Percentiles rank a stretch among this genome's conserved stretches.
Evolutionary conservation across 495 filamentous ascomycete species (phyloP).

Genomic region (Aspergillus cristatus): DNA sequence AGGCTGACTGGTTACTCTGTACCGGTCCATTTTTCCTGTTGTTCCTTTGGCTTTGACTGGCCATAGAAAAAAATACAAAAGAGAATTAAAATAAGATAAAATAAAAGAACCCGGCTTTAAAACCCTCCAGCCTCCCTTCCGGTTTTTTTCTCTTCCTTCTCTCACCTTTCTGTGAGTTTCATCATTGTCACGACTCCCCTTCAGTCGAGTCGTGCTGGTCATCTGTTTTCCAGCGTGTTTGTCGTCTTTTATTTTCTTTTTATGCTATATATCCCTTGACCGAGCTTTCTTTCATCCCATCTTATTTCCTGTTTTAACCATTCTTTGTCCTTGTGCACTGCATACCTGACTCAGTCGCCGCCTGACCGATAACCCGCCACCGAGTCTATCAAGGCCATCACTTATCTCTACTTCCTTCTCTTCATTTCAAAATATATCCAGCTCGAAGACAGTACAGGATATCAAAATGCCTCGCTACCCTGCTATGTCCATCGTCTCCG

Average conservation of each 20-base stretch:
- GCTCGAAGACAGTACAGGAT: not conserved
- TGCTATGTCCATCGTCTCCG: constrained; percentile 8
- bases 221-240: too few species aligned
- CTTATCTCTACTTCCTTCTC: not conserved
- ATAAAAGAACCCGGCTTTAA: too few species aligned
- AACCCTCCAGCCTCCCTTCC: not conserved
- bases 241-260: constrained; percentile 4
- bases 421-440: not conserved
- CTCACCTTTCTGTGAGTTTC: constrained; percentile 2
- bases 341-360: constrained; percentile 1
- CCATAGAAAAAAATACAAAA: too few species aligned
- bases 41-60: too few species aligned
- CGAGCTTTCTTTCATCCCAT: constrained; percentile 6
- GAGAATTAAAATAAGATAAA: too few species aligned
- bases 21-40: too few species aligned
- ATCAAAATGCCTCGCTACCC: not conserved
- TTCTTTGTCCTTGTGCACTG: too few species aligned
- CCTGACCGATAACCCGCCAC: not conserved
- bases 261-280: constrained; percentile 6
- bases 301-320: constrained; percentile 9
- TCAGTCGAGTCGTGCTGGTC: too few species aligned
- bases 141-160: constrained; percentile 7
- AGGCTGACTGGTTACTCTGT: too few species aligned
- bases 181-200: too few species aligned
- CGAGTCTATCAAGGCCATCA: not conserved